Base-by-base conservation (phyloP, 2,329 filamentous ascomycete genomes). In the Aureobasidium sp. region DNA sequence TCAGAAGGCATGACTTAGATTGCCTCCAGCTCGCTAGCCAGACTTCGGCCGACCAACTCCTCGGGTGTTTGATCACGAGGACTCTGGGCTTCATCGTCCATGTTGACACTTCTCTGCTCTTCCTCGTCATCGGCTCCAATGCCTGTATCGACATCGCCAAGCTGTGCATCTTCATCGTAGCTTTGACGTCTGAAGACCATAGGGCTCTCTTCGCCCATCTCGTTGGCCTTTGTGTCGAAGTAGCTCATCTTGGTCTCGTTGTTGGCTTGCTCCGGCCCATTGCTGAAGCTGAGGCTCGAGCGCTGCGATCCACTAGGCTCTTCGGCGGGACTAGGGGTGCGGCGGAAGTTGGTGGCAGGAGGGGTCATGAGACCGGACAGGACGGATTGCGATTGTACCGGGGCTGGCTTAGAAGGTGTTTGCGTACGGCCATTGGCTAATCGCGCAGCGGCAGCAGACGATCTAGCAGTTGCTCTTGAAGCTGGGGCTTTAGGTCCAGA, bases 291-390 rank as follows among this genome's bases (percentile, higher is more conserved):
- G 44, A 54, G 41, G 30, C 58, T 34, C 13, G 61, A 53, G 37
- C 44, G 21, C 66, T 41, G 49, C 25, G 49, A 53, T 55, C 37
- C 53, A 50, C 58, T 59, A 32, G 47, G 32, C 29, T 32, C 45
- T 32, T 50, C 45, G 4, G 16, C 30, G 3, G 77, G 73, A 3
- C 79, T 76, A 0, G 85, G 82, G 3, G 81, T 84, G 66, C 85
- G 85, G 47, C 89, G 86, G 52, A 88, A 73, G 60, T 85, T 84
- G 4, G 89, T 91, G 34, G 88, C 85, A 5, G 92, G 93, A n/a
- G 93, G 92, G 1, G 93, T 97, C 79, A 97, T 81, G 27, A 96
- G 83, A 1, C 92, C 92, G 0, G 87, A 87, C 25, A 92, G 79
- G 64, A 91, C 87, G 53, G 80, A 84, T 59, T 83, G 80, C 1